phyloP scores from a whole-genome alignment of 352 stramenopile species.

The Peronospora destructor region DNA sequence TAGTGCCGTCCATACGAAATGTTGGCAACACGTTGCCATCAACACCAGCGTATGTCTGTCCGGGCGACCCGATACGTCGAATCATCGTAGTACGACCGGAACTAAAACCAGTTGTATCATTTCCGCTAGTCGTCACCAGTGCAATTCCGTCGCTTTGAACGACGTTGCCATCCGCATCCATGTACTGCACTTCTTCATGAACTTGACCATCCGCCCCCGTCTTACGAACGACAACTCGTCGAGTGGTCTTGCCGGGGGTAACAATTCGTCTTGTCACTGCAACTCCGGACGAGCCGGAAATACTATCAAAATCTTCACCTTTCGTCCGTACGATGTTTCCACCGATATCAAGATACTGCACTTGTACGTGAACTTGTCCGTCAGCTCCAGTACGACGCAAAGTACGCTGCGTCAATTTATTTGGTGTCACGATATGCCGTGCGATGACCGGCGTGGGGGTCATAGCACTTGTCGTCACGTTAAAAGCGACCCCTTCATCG shows the following conservation, averaged over 20 bases:
- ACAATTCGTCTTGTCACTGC: slow-evolving; percentile 7
- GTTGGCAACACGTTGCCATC: not conserved
- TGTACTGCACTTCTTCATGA: slow-evolving; percentile 14
- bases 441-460: not conserved
- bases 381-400: slow-evolving; percentile 20
- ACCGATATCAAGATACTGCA: slow-evolving; percentile 23
- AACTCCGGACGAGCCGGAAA: slow-evolving; percentile 6
- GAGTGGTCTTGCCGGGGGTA: slow-evolving; percentile 19
- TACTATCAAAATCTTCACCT: slow-evolving; percentile 8
- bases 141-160: slow-evolving; percentile 12
- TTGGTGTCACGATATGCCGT: slow-evolving; percentile 14
- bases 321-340: slow-evolving; percentile 20
- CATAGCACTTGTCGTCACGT: too few species aligned
- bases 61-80: slow-evolving; percentile 5
- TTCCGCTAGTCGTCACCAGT: slow-evolving; percentile 3
- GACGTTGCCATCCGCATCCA: slow-evolving; percentile 20
- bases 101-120: slow-evolving; percentile 1
- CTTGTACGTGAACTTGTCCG: slow-evolving; percentile 16
- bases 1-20: slow-evolving; percentile 14
- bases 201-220: slow-evolving; percentile 16
- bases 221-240: slow-evolving; percentile 13
- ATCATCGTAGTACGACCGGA: slow-evolving; percentile 7
- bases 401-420: slow-evolving; percentile 12
- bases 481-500: too few species aligned
- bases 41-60: too few species aligned